These are phyloP conservation scores for Lasiodiplodia citricola DNA, from an alignment of 2,329 filamentous ascomycete genomes.

Conservation along the genomic window DNA sequence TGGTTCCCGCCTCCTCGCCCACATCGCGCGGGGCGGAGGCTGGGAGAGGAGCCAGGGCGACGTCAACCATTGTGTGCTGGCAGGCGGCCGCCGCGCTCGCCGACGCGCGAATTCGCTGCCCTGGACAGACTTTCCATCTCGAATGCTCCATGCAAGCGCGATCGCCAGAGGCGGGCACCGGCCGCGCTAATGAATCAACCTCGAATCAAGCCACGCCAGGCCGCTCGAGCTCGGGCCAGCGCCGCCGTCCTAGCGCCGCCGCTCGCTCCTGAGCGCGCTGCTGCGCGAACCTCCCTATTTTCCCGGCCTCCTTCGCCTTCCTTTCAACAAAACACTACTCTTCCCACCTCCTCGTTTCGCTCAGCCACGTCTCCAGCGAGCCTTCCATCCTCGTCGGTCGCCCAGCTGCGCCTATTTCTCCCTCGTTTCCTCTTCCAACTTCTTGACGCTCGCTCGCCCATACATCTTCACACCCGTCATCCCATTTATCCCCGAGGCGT, in stretches of 20 bases:
- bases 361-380: slow-evolving; percentile 31
- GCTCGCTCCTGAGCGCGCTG: slow-evolving; percentile 23
- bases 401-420: slow-evolving; percentile 39
- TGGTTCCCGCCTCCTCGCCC: slow-evolving; percentile 10
- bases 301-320: slow-evolving; percentile 26
- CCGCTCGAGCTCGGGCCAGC: slow-evolving; percentile 22
- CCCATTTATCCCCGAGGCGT: slow-evolving; percentile 35
- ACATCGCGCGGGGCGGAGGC: slow-evolving; percentile 20
- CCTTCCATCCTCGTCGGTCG: slow-evolving; percentile 28
- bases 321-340: slow-evolving; percentile 27
- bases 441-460: slow-evolving; percentile 41
- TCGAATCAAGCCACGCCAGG: slow-evolving; percentile 25
- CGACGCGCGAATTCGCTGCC: background rate
- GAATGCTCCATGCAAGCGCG: slow-evolving; percentile 23
- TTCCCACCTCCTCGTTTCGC: slow-evolving; percentile 29
- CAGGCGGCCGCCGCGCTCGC: background rate
- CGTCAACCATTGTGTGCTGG: background rate
- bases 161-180: slow-evolving; percentile 23
- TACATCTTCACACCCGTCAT: slow-evolving; percentile 41
- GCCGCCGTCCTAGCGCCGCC: slow-evolving; percentile 12
- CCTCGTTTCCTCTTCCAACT: slow-evolving; percentile 44
- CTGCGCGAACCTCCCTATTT: slow-evolving; percentile 27
- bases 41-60: background rate
- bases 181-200: slow-evolving; percentile 25
- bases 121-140: background rate